Conservation (phyloP, 1,284 basidiomycete genomes). For the Melampsora americana region DNA sequence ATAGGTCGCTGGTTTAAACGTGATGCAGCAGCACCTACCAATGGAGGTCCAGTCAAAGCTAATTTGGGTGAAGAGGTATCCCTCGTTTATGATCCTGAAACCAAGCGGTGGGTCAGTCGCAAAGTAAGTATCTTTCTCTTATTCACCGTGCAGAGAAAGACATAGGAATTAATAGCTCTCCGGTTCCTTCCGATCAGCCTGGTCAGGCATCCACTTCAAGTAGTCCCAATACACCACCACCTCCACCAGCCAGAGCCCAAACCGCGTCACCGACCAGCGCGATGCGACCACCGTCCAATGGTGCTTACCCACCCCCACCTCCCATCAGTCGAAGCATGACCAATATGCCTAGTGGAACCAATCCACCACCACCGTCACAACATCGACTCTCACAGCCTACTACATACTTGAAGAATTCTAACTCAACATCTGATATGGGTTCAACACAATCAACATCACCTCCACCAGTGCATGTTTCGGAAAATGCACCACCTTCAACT, state of each 20-base stretch:
- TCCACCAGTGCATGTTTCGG: too few relatives aligned
- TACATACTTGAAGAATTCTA: not conserved
- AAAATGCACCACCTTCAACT: not conserved
- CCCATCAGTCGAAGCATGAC: not conserved
- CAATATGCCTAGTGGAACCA: not conserved
- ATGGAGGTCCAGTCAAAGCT: conserved; percentile 72
- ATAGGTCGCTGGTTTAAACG: conserved; percentile 65
- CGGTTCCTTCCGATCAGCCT: conserved; percentile 48
- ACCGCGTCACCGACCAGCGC: conserved; percentile 70
- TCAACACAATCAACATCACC: not conserved
- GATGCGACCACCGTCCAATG: conserved; percentile 39
- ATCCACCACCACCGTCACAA: not conserved
- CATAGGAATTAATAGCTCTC: too few relatives aligned
- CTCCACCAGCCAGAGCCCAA: conserved; percentile 61
- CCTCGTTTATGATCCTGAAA: conserved; percentile 91
- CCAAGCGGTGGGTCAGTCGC: conserved; percentile 94
- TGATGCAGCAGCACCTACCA: conserved; percentile 55
- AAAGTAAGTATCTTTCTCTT: conserved; percentile 62
- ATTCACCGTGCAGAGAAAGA: too few relatives aligned
- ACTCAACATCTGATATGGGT: not conserved
- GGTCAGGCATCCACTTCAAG: conserved; percentile 62
- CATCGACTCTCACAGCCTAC: not conserved
- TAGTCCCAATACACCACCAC: conserved; percentile 58
- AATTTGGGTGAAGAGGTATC: conserved; percentile 87
- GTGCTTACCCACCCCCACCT: not conserved